These are phyloP conservation scores for Chamaecrista fasciculata DNA, from an alignment of 306 rosid species.

Conservation along the genomic window DNA sequence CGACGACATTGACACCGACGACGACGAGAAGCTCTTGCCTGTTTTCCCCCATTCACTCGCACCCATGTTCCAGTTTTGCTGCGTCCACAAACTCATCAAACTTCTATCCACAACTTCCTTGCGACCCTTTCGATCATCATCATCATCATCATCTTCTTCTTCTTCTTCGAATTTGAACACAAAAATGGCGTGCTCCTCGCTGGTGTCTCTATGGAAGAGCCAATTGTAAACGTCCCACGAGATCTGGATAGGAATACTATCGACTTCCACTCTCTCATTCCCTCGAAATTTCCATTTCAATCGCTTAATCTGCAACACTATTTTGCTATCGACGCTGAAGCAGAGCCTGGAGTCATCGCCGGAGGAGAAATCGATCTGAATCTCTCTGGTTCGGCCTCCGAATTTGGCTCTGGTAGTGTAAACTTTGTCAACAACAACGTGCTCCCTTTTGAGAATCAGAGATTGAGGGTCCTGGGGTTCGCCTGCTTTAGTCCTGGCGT, in stretches of 20 bases:
- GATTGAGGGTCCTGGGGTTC: slow-evolving; percentile 33
- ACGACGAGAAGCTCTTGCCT: slow-evolving; percentile 66
- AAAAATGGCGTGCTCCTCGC: slow-evolving; percentile 67
- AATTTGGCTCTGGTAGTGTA: slow-evolving; percentile 61
- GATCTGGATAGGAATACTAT: slow-evolving; percentile 64
- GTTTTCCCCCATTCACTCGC: slow-evolving; percentile 60
- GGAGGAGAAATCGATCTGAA: slow-evolving; percentile 69
- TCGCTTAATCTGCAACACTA: slow-evolving; percentile 34
- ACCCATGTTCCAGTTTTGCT: slow-evolving; percentile 58
- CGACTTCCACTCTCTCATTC: slow-evolving; percentile 59
- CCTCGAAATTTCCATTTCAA: slow-evolving; percentile 78
- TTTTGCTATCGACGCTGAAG: slow-evolving; percentile 36
- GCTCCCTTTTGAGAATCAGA: slow-evolving; percentile 66
- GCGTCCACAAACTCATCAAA: slow-evolving; percentile 39
- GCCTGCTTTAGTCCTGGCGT: slow-evolving; percentile 48
- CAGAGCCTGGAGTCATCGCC: slow-evolving; percentile 36
- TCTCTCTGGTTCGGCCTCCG: slow-evolving; percentile 59
- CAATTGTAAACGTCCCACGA: slow-evolving; percentile 94
- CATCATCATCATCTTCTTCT: slow-evolving; percentile 35
- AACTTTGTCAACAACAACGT: slow-evolving; percentile 54
- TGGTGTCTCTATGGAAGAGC: slow-evolving; percentile 54
- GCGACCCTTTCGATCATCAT: not conserved
- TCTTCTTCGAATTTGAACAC: slow-evolving; percentile 81
- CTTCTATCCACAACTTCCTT: slow-evolving; percentile 19
- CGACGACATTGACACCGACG: slow-evolving; percentile 70